Conservation (phyloP, 2,329 filamentous ascomycete genomes). For the Pyrenochaeta sp. region DNA sequence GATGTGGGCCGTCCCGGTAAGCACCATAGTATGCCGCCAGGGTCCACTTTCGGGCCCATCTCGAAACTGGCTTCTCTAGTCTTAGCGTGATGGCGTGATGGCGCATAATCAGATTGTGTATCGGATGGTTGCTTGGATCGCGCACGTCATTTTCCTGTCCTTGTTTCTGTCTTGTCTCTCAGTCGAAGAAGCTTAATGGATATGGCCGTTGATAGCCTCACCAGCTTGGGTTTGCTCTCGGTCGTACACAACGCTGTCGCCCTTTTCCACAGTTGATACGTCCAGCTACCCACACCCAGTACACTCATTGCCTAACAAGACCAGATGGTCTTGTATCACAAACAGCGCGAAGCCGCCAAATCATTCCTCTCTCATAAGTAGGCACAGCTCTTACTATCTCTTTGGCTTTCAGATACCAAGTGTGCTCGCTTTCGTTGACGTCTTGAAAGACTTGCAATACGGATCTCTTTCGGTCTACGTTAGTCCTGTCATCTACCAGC, state of each 20-base stretch:
- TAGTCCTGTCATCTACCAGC: too few species aligned
- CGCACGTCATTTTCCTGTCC: constrained; percentile 29
- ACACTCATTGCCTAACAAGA: constrained; percentile 14
- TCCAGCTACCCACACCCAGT: constrained; percentile 18
- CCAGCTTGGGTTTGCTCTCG: too few species aligned
- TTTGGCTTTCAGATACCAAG: constrained; percentile 34
- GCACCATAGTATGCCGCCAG: neutral
- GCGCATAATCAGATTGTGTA: constrained; percentile 16
- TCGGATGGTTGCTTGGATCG: constrained; percentile 17
- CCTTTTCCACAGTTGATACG: constrained; percentile 18
- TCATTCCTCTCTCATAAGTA: constrained; percentile 20
- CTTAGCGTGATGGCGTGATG: constrained; percentile 6
- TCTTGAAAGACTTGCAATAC: neutral
- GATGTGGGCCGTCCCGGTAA: neutral
- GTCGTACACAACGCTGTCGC: neutral
- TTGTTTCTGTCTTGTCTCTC: constrained; percentile 13
- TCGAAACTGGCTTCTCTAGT: neutral
- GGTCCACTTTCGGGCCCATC: neutral
- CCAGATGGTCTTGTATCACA: constrained; percentile 18
- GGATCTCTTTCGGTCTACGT: neutral
- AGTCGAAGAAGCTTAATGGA: neutral
- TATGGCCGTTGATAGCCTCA: too few species aligned
- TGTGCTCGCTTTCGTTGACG: constrained; percentile 18
- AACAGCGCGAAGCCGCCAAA: constrained; percentile 20
- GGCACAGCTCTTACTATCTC: constrained; percentile 20